Percentiles rank a stretch among this genome's conserved stretches.
Evolutionary conservation across 2,329 filamentous ascomycete genomes (phyloP).

Genomic region (Eurotiales sp.): DNA sequence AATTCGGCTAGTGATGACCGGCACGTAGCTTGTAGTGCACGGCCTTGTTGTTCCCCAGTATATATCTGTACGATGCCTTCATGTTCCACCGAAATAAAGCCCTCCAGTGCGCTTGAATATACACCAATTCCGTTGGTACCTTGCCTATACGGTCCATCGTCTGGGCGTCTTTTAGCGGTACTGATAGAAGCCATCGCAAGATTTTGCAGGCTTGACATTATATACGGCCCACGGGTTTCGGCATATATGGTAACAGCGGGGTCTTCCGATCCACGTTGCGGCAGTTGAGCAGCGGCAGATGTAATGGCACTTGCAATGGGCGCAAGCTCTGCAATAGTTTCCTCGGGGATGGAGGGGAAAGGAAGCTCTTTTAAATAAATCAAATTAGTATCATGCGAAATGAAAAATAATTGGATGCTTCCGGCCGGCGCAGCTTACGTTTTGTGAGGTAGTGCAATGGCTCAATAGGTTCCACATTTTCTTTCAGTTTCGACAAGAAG

Average conservation of each 20-base stretch:
- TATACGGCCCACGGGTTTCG: slow-evolving; percentile 79
- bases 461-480: slow-evolving; percentile 77
- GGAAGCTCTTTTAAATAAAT: slow-evolving; percentile 50
- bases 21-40: slow-evolving; percentile 74
- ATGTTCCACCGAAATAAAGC: slow-evolving; percentile 82
- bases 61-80: slow-evolving; percentile 89
- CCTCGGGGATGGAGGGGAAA: slow-evolving; percentile 76
- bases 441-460: slow-evolving; percentile 92
- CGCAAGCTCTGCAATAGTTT: slow-evolving; percentile 70
- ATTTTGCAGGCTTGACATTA: slow-evolving; percentile 78
- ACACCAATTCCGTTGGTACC: slow-evolving; percentile 89
- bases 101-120: slow-evolving; percentile 83
- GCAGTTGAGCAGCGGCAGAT: slow-evolving; percentile 48
- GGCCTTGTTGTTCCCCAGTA: slow-evolving; percentile 75
- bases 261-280: slow-evolving; percentile 56
- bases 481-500: slow-evolving; percentile 73
- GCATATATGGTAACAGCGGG: slow-evolving; percentile 79
- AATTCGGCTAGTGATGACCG: slow-evolving; percentile 76
- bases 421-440: slow-evolving; percentile 47
- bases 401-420: not conserved
- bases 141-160: slow-evolving; percentile 78
- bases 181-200: slow-evolving; percentile 81
- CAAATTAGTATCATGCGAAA: not conserved
- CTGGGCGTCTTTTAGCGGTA: slow-evolving; percentile 69
- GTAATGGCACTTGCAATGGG: slow-evolving; percentile 76